phyloP scores from a whole-genome alignment of 2,329 filamentous ascomycete genomes.

The Cryphonectria radicalis region DNA sequence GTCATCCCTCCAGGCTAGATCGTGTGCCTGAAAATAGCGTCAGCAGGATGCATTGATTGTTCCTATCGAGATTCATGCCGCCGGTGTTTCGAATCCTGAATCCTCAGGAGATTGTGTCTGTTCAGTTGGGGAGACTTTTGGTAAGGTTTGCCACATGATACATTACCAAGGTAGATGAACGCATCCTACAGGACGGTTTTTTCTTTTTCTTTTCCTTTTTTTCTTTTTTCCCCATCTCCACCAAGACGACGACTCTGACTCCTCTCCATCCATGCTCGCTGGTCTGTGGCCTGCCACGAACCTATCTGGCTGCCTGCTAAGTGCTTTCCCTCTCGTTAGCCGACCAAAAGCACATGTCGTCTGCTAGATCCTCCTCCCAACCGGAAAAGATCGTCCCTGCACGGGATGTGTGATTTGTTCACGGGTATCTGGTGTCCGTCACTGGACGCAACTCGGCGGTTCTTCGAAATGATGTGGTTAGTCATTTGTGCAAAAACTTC shows the following conservation, averaged over 20 bases:
- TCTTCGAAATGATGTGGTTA: background rate
- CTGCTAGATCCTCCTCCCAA: background rate
- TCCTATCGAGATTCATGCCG: background rate
- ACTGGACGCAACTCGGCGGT: background rate
- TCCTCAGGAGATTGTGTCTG: background rate
- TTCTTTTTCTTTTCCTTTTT: background rate
- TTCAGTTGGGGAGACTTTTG: background rate
- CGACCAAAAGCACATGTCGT: background rate
- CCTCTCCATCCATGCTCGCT: background rate
- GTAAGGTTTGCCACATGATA: background rate
- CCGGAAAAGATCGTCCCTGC: slow-evolving; percentile 1
- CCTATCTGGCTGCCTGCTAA: background rate
- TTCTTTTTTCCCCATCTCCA: background rate
- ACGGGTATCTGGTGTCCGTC: background rate
- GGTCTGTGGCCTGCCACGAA: background rate
- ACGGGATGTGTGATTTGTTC: slow-evolving; percentile 7
- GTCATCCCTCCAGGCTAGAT: background rate
- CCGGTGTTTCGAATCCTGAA: background rate
- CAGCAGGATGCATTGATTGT: background rate
- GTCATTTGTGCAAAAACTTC: background rate
- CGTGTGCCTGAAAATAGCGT: slow-evolving; percentile 1
- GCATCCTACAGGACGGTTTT: background rate
- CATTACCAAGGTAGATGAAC: background rate
- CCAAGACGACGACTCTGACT: background rate
- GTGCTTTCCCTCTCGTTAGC: background rate